phyloP scores from a whole-genome alignment of 441 rosid species.

The Cnidoscolus chayamansa region DNA sequence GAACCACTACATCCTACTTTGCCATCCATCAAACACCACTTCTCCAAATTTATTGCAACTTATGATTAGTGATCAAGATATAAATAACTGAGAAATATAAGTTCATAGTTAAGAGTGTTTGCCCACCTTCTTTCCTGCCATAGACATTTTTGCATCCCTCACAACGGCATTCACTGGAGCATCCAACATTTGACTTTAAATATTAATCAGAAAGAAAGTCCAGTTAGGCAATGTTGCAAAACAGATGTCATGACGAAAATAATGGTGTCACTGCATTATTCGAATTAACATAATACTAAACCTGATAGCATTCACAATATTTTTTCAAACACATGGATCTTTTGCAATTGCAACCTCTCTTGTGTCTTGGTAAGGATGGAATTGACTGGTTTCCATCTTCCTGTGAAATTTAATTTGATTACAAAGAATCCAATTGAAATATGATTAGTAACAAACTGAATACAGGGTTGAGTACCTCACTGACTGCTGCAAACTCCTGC shows the following conservation, averaged over 20 bases:
- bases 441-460: neutral
- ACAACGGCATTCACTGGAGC: slow-evolving; percentile 64
- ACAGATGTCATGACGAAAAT: neutral
- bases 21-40: neutral
- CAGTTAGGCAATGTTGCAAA: slow-evolving; percentile 11
- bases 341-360: slow-evolving; percentile 71
- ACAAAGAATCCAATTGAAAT: slow-evolving; percentile 18
- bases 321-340: slow-evolving; percentile 63
- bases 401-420: slow-evolving; percentile 30
- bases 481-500: slow-evolving; percentile 26
- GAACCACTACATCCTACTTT: neutral
- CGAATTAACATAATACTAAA: slow-evolving; percentile 15
- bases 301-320: slow-evolving; percentile 81
- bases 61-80: neutral
- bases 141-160: slow-evolving; percentile 57
- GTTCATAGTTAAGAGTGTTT: neutral
- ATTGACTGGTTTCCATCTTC: slow-evolving; percentile 36
- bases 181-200: slow-evolving; percentile 61
- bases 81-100: neutral
- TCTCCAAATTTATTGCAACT: neutral
- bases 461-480: slow-evolving; percentile 19
- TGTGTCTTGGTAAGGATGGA: slow-evolving; percentile 55
- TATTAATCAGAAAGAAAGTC: slow-evolving; percentile 13
- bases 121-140: slow-evolving; percentile 56
- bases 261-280: neutral